phyloP scores from a whole-genome alignment of 75 land plant genomes.

The Selaginella tamariscina region DNA sequence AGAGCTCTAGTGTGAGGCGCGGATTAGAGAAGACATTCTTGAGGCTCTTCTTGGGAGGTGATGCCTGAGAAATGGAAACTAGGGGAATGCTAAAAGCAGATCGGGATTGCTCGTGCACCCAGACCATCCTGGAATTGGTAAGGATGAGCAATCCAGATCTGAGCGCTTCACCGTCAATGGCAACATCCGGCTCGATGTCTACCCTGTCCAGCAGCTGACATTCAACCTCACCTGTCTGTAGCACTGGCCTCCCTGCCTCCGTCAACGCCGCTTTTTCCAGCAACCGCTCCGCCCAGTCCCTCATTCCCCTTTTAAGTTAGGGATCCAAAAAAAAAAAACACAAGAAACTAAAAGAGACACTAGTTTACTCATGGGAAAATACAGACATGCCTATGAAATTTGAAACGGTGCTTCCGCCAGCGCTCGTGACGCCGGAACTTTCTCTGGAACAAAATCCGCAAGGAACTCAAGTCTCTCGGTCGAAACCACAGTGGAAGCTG shows the following conservation, averaged over 20 bases:
- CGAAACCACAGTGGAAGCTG: neutral
- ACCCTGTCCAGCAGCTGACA: conserved; percentile 41
- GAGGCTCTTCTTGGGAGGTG: conserved; percentile 43
- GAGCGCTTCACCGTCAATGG: conserved; percentile 22
- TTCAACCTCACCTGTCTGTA: conserved; percentile 53
- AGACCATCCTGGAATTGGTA: conserved; percentile 68
- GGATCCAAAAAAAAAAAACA: too few species aligned
- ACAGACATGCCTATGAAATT: neutral
- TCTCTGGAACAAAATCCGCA: neutral
- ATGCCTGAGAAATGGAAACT: conserved; percentile 38
- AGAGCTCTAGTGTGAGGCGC: conserved; percentile 45
- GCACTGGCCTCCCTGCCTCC: conserved; percentile 44
- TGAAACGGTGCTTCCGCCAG: neutral
- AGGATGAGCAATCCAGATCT: conserved; percentile 47
- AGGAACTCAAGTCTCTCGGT: neutral
- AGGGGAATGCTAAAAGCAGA: conserved; percentile 39
- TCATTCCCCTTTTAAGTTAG: too few species aligned
- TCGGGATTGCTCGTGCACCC: conserved; percentile 28
- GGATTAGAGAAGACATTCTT: conserved; percentile 53
- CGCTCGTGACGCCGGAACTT: neutral
- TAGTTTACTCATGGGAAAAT: neutral
- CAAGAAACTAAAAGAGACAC: too few species aligned
- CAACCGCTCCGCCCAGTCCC: conserved; percentile 2
- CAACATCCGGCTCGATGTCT: conserved; percentile 38
- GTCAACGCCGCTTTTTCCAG: conserved; percentile 23